phyloP scores from a whole-genome alignment of 306 rosid species.

The Betula pendula region DNA sequence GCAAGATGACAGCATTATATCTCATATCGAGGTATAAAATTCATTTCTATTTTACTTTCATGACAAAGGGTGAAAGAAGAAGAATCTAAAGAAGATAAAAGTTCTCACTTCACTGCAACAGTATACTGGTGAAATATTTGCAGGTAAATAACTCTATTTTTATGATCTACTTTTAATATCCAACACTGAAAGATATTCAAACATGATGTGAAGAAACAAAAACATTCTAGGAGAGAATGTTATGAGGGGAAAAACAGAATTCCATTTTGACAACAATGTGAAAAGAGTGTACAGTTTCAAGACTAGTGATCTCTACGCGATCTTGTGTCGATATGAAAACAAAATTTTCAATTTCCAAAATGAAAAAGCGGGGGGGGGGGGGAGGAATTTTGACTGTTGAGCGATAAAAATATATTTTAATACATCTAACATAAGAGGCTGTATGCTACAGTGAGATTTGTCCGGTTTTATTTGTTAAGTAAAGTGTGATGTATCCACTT shows the following conservation, averaged over 20 bases:
- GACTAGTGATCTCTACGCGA: no score
- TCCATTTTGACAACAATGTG: no score
- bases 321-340: no score
- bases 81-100: background rate
- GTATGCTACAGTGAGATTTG: background rate
- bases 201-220: background rate
- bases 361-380: no score
- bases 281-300: no score
- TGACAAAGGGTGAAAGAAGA: constrained; percentile 4
- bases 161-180: background rate
- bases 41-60: background rate
- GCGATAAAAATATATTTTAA: constrained; percentile 12
- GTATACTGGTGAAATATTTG: background rate
- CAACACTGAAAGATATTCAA: background rate
- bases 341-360: no score
- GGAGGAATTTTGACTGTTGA: no score
- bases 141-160: background rate
- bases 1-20: constrained; percentile 22
- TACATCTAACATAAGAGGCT: background rate
- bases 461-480: background rate
- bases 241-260: no score
- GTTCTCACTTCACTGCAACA: background rate
- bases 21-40: constrained; percentile 11
- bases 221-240: no score
- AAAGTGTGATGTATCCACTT: constrained; percentile 40